Evolutionary conservation across 768 basidiomycete species (phyloP), one percentile per base, ranked within the genome.

Genomic region (Pleurotus citrinopileatus): DNA sequence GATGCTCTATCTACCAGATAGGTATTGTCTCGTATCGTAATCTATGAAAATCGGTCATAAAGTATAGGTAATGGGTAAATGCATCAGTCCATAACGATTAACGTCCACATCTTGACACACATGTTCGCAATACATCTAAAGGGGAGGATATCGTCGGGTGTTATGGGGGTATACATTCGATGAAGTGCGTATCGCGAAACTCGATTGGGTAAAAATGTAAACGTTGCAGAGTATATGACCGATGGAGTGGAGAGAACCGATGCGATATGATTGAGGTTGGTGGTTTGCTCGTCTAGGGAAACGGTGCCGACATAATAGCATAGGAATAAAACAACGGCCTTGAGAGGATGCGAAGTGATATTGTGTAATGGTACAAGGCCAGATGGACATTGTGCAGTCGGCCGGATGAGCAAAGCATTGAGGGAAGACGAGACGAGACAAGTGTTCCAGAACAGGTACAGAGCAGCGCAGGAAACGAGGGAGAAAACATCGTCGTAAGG

Each of bases 1-100:
- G 81, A 82, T 83, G 83, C 83, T 85, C 83, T 55, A 53, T 61
- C 62, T 38, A 58, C 40, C 44, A 61, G 61, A 67, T 55, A 61
- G 40, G 56, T 57, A 55, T 73, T 81, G 80, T 81, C 81, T 83
- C 81, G 83, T 82, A 65, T 77, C 78, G 59, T 61, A 58, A 58
- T 52, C 55, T 60, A 58, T 65, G 60, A 65, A 67, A 60, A 57
- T 62, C 56, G 58, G 63, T 36, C 37, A 34, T 27, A 52, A 36
- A 47, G 43, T 56, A 53, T 42, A 34, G 65, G 37, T 54, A 61
- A 32, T 61, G n/a, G 60, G 59, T 63, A 55, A 62, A 56, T 64
- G 60, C 63, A 58, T 59, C 60, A 57, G 62, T 58, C 53, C 54
- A 59, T 55, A 59, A 63, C 57, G 65, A 47, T 28, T 51, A 51